Percentiles rank a stretch among this genome's conserved stretches.
These are phyloP conservation scores for Pleurotus eryngii DNA, from an alignment of 768 basidiomycete species.

Conservation along the genomic window DNA sequence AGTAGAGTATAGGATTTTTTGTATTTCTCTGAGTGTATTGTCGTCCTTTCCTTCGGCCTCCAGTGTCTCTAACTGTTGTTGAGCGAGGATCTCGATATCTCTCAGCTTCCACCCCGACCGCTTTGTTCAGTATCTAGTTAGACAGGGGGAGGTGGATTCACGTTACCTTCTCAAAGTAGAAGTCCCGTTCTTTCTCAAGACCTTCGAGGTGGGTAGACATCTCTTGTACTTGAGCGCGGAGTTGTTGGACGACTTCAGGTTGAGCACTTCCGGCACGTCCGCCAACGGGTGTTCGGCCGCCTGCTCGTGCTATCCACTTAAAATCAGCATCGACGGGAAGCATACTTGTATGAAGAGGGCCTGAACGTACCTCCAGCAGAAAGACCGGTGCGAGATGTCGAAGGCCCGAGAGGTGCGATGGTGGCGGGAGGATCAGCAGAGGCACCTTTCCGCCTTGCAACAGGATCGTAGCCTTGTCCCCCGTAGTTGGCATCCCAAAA, in stretches of 20 bases:
- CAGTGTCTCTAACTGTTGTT: slow-evolving; percentile 66
- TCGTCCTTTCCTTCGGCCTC: slow-evolving; percentile 59
- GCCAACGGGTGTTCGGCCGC: slow-evolving; percentile 70
- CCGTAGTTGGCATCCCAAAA: slow-evolving; percentile 94
- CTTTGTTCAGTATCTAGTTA: too few relatives aligned
- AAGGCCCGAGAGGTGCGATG: slow-evolving; percentile 59
- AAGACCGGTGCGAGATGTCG: slow-evolving; percentile 24
- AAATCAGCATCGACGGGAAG: neutral
- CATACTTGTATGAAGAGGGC: slow-evolving; percentile 6
- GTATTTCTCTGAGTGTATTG: slow-evolving; percentile 68
- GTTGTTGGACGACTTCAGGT: slow-evolving; percentile 60
- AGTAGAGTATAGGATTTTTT: slow-evolving; percentile 91
- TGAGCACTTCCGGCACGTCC: slow-evolving; percentile 67
- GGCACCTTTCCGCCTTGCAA: slow-evolving; percentile 74
- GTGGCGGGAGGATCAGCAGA: slow-evolving; percentile 77
- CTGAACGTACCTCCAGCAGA: neutral
- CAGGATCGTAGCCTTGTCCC: slow-evolving; percentile 85
- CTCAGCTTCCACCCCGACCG: slow-evolving; percentile 58
- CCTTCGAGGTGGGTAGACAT: slow-evolving; percentile 81
- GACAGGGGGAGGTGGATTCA: neutral
- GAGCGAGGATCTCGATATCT: slow-evolving; percentile 93
- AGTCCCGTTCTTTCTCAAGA: slow-evolving; percentile 95
- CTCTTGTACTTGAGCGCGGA: slow-evolving; percentile 80
- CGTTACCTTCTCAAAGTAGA: slow-evolving; percentile 95
- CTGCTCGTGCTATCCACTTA: slow-evolving; percentile 37